Conservation (phyloP, 495 filamentous ascomycete species). For the Tuber indicum region DNA sequence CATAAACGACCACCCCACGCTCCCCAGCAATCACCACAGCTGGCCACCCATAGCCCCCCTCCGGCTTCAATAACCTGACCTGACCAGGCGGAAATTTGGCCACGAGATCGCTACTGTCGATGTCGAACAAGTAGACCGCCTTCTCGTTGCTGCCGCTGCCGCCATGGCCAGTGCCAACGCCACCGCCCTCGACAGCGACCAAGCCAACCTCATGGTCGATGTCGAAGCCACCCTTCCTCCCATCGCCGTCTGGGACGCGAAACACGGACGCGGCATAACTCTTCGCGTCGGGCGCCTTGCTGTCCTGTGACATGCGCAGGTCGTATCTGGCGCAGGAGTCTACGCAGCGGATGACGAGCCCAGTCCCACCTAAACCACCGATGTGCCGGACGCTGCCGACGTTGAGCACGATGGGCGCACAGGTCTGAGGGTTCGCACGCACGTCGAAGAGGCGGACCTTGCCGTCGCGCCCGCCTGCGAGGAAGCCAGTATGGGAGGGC, state of each 20-base stretch:
- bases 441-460: slow-evolving; percentile 38
- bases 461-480: slow-evolving; percentile 36
- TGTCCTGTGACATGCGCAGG: background rate
- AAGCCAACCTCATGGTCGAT: background rate
- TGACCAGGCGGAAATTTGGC: background rate
- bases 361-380: background rate
- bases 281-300: background rate
- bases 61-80: background rate
- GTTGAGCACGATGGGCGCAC: background rate
- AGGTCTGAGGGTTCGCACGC: slow-evolving; percentile 6
- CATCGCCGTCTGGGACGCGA: background rate
- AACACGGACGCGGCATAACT: background rate
- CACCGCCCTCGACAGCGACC: background rate
- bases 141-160: background rate
- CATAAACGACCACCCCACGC: background rate
- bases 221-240: background rate
- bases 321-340: background rate
- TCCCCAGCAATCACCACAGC: background rate
- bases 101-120: background rate
- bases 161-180: background rate
- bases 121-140: background rate
- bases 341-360: background rate
- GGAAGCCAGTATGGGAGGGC: slow-evolving; percentile 4
- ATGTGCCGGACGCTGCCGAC: background rate
- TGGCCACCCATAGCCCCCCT: background rate